Base-by-base conservation (phyloP, 2,329 filamentous ascomycete species). In the Trichophyton simii region DNA sequence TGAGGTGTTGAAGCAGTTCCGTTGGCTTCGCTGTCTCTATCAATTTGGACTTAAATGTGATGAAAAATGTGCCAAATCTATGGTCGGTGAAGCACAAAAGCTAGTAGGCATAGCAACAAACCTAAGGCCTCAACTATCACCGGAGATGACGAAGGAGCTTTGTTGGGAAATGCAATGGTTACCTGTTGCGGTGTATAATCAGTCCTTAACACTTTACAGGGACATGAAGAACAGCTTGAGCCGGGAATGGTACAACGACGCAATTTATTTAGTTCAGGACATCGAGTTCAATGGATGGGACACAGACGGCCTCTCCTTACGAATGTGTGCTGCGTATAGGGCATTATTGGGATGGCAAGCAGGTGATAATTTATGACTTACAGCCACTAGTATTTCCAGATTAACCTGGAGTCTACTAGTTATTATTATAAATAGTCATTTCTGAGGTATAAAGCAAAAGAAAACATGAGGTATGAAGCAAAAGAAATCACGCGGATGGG, bases 111-210 rank as follows among this genome's bases (percentile, higher is more conserved):
- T 22, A 9, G 44, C 44, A 11, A 48, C 18, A 11, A 20, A 20
- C n/a, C 41, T 20, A 5, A 18, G 15, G n/a, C 41, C 11, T 20
- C 11, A 44, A n/a, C n/a, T 44, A 44, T 18, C 41, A 7, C 41
- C 6, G 15, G n/a, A n/a, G 15, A 18, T 18, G n/a, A 8, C 7
- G n/a, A 18, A 7, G n/a, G 44, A 25, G 22, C 46, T 52, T 22
- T 9, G 46, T 8, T 22, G 11, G 13, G 46, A 52, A 31, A 52
- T 52, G 46, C 11, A 52, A 15, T 84, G 81, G 79, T 72, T 86
- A 4, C 80, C 82, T 4, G 78, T 77, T 0, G 77, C 76, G 11
- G 67, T 77, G 0, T 83, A 83, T 68, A 86, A 85, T 64, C 76
- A 74, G 22, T 80, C 79, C 0, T 76, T 85, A 3, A 82, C 85